phyloP scores from a whole-genome alignment of 1,139 yeast genomes.

The Pichia inconspicua region DNA sequence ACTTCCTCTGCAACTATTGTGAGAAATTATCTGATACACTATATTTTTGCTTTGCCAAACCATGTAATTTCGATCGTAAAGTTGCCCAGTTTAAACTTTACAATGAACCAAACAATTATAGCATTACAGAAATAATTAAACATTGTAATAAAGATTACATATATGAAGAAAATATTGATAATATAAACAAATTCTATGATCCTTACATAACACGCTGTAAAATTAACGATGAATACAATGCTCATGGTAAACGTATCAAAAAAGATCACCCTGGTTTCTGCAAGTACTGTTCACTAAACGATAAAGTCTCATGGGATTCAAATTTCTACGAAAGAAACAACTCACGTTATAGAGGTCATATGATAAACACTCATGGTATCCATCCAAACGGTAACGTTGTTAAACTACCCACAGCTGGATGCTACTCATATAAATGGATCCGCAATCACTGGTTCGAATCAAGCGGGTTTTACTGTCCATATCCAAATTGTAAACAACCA shows the following conservation, averaged over 20 bases:
- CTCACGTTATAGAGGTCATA: constrained; percentile 17
- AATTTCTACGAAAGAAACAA: constrained; percentile 16
- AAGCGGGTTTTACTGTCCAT: constrained; percentile 13
- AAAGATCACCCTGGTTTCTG: constrained; percentile 18
- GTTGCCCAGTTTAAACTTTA: constrained; percentile 9
- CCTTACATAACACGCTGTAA: constrained; percentile 12
- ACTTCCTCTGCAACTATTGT: constrained; percentile 10
- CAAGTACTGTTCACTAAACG: constrained; percentile 11
- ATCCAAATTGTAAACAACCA: constrained; percentile 4
- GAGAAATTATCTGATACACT: constrained; percentile 9
- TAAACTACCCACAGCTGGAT: constrained; percentile 8
- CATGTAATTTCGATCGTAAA: constrained; percentile 8
- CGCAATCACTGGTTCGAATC: constrained; percentile 15
- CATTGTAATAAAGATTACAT: constrained; percentile 6
- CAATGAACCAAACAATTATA: constrained; percentile 7
- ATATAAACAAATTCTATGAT: constrained; percentile 4
- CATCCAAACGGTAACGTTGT: constrained; percentile 11
- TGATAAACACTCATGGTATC: constrained; percentile 17
- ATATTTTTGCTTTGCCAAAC: constrained; percentile 9
- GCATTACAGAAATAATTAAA: constrained; percentile 3
- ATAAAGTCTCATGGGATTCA: constrained; percentile 6
- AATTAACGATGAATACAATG: constrained; percentile 3
- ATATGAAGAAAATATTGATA: constrained; percentile 10
- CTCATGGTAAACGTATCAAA: constrained; percentile 11
- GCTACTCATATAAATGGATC: constrained; percentile 13